A percentile compares a stretch with the other conserved stretches of the same genome.
Evolutionary conservation across 768 basidiomycete species (phyloP).

Genomic region (Rhizopogon vulgaris): DNA sequence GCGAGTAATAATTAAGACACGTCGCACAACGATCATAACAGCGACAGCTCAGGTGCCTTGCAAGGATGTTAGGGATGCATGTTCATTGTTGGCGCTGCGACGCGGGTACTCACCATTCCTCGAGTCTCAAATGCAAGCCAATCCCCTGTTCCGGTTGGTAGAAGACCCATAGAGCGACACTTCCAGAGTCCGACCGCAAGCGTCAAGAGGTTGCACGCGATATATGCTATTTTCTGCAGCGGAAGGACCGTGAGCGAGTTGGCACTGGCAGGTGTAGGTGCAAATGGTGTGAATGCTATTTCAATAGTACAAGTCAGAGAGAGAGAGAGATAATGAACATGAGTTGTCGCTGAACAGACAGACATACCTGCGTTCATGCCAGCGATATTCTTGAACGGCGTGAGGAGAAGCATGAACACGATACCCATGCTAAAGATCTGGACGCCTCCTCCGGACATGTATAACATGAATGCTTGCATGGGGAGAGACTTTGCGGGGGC

Average conservation of each 20-base stretch:
- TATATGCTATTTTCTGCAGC: slow-evolving; percentile 65
- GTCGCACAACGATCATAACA: slow-evolving; percentile 18
- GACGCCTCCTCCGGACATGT: slow-evolving; percentile 95
- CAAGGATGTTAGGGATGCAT: not conserved
- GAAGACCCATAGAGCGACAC: slow-evolving; percentile 85
- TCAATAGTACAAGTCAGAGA: not conserved
- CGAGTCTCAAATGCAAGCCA: slow-evolving; percentile 93
- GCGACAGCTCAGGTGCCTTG: slow-evolving; percentile 41
- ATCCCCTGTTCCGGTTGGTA: slow-evolving; percentile 88
- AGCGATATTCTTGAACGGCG: slow-evolving; percentile 79
- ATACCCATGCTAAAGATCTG: slow-evolving; percentile 98
- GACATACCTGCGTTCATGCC: slow-evolving; percentile 70
- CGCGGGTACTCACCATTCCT: slow-evolving; percentile 40
- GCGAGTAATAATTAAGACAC: not conserved
- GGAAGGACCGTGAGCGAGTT: slow-evolving; percentile 45
- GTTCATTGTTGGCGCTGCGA: not conserved
- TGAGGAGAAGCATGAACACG: slow-evolving; percentile 85
- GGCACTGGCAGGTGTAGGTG: slow-evolving; percentile 40
- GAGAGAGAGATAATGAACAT: not conserved
- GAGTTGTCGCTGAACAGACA: not conserved
- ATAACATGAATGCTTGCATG: slow-evolving; percentile 98
- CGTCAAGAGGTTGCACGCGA: slow-evolving; percentile 71
- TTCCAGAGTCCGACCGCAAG: slow-evolving; percentile 88
- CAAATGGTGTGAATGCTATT: slow-evolving; percentile 69
- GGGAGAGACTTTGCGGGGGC: slow-evolving; percentile 86